These are phyloP conservation scores for Pichia sp. DNA, from an alignment of 1,139 yeast genomes.

Conservation along the genomic window DNA sequence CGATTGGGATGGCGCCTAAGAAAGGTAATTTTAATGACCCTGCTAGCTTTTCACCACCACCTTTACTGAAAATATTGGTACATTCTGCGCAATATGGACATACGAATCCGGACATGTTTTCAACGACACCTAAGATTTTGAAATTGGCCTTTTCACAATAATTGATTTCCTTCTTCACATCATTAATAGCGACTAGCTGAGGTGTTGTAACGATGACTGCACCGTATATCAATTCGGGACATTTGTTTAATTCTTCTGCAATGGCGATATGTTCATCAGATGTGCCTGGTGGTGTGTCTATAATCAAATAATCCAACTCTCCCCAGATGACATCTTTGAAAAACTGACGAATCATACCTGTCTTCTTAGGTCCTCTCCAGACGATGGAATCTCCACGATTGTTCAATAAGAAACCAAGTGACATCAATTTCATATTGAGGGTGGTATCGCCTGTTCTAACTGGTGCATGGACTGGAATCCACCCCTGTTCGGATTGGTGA, in stretches of 20 bases:
- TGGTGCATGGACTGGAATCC: conserved; percentile 77
- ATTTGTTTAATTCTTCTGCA: conserved; percentile 80
- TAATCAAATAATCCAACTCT: conserved; percentile 72
- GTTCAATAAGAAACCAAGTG: conserved; percentile 82
- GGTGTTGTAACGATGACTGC: conserved; percentile 97
- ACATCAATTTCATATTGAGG: conserved; percentile 52
- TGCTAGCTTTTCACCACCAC: conserved; percentile 85
- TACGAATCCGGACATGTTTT: conserved; percentile 95
- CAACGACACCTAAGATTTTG: conserved; percentile 80
- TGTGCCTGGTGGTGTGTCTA: conserved; percentile 99
- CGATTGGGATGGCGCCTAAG: conserved; percentile 89
- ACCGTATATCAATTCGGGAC: conserved; percentile 74
- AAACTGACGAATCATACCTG: conserved; percentile 96
- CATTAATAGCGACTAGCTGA: conserved; percentile 88
- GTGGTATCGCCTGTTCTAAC: conserved; percentile 21
- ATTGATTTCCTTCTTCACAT: conserved; percentile 91
- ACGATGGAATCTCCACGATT: conserved; percentile 90
- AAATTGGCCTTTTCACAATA: conserved; percentile 88
- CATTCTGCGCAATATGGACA: conserved; percentile 95
- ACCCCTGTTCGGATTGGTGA: conserved; percentile 75
- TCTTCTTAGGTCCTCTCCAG: conserved; percentile 98
- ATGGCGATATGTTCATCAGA: conserved; percentile 97
- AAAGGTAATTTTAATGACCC: conserved; percentile 58
- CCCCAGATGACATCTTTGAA: conserved; percentile 93
- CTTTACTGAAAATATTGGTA: conserved; percentile 87